phyloP scores from a whole-genome alignment of 1,139 yeast species.

The Kodamaea ohmeri region DNA sequence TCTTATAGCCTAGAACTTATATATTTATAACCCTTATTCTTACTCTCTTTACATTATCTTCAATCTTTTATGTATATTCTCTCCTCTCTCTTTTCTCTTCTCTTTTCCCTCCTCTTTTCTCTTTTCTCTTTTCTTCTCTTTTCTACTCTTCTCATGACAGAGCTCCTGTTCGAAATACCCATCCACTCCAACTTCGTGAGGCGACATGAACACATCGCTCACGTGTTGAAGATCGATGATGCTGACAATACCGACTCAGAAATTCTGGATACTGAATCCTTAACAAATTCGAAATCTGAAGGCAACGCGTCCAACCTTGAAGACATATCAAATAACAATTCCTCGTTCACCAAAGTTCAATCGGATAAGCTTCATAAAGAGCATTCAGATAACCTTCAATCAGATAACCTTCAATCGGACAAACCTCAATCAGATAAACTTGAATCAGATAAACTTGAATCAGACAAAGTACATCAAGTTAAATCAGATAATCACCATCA shows the following conservation, averaged over 20 bases:
- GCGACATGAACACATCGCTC: slow-evolving; percentile 23
- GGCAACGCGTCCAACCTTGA: too few species aligned
- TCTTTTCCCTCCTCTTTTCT: not conserved
- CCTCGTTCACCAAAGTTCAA: too few species aligned
- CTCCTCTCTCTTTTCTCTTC: not conserved
- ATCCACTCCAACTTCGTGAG: slow-evolving; percentile 17
- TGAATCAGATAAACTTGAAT: too few species aligned
- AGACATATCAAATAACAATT: too few species aligned
- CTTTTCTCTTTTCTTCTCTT: not conserved
- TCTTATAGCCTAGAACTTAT: not conserved
- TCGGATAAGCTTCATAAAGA: too few species aligned
- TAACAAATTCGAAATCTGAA: too few species aligned
- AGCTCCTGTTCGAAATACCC: slow-evolving; percentile 9
- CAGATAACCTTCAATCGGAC: too few species aligned
- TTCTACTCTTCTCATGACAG: slow-evolving; percentile 1
- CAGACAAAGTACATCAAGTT: too few species aligned
- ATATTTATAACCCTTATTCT: not conserved
- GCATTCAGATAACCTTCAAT: too few species aligned
- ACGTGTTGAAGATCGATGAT: slow-evolving; percentile 20
- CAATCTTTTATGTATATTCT: not conserved
- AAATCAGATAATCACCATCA: too few species aligned
- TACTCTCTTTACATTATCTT: not conserved
- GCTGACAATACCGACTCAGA: not conserved
- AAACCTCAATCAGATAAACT: too few species aligned
- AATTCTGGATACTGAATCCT: not conserved